A percentile compares a stretch with the other conserved stretches of the same genome.
These are phyloP conservation scores for Ascochyta clinopodiicola DNA, from an alignment of 2,329 filamentous ascomycete genomes.

Conservation along the genomic window DNA sequence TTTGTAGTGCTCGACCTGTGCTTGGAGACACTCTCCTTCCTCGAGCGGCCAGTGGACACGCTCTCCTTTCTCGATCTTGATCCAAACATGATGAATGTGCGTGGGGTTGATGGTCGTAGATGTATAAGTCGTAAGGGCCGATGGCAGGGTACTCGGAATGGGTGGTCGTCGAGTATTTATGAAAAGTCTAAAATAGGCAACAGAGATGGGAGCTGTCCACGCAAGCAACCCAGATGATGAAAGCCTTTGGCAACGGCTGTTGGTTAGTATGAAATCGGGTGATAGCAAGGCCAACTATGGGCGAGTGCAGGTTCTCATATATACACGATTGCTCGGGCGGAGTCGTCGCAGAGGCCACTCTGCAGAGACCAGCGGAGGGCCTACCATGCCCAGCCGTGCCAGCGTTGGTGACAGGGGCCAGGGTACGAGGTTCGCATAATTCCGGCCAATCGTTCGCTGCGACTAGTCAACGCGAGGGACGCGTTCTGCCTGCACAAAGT, in stretches of 20 bases:
- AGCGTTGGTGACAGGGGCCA: constrained; percentile 39
- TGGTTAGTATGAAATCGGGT: constrained; percentile 34
- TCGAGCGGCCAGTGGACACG: constrained; percentile 42
- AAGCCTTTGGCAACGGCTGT: constrained; percentile 42
- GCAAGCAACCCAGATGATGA: constrained; percentile 29
- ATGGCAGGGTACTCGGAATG: constrained; percentile 20
- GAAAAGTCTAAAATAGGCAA: constrained; percentile 37
- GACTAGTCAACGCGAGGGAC: constrained; percentile 10
- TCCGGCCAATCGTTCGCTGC: constrained; percentile 42
- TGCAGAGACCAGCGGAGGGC: constrained; percentile 16
- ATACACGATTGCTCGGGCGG: constrained; percentile 39
- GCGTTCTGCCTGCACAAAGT: constrained; percentile 16
- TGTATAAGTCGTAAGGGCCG: constrained; percentile 13
- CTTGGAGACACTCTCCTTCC: constrained; percentile 48
- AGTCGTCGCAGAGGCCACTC: constrained; percentile 8
- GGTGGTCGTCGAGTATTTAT: constrained; percentile 38
- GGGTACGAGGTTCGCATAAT: constrained; percentile 32
- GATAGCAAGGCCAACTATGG: constrained; percentile 34
- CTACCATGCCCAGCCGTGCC: constrained; percentile 28
- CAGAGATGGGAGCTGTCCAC: constrained; percentile 33
- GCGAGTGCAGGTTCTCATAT: constrained; percentile 39
- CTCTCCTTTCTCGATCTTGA: constrained; percentile 44
- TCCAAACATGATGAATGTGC: constrained; percentile 44
- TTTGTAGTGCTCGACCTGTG: constrained; percentile 47
- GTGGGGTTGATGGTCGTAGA: constrained; percentile 20